Evolutionary conservation across 306 rosid species (phyloP).

Genomic region (Malus fusca): DNA sequence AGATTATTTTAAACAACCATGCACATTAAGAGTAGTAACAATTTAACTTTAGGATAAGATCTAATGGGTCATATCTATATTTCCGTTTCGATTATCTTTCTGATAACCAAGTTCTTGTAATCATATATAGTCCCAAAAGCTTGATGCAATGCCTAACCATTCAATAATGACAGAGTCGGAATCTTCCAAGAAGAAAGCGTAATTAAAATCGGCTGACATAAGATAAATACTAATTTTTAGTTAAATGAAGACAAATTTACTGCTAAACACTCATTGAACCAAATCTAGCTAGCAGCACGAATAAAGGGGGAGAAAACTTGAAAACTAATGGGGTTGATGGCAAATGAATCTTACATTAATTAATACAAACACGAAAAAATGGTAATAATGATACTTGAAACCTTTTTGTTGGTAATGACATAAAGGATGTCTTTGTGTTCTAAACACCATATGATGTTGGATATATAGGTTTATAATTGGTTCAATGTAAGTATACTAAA

Average conservation of each 20-base stretch:
- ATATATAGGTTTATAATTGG: conserved; percentile 23
- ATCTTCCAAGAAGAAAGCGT: background rate
- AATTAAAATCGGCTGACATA: background rate
- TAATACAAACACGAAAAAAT: background rate
- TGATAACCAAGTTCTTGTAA: background rate
- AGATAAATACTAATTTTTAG: background rate
- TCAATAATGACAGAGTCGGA: background rate
- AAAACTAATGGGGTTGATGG: background rate
- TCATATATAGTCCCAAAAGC: conserved; percentile 2
- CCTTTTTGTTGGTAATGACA: conserved; percentile 67
- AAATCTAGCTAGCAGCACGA: conserved; percentile 6
- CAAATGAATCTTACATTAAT: conserved; percentile 1
- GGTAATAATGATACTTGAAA: conserved; percentile 23
- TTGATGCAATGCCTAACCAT: background rate
- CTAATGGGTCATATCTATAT: background rate
- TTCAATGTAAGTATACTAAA: conserved; percentile 45
- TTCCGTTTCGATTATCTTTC: background rate
- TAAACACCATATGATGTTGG: conserved; percentile 26
- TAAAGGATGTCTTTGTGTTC: conserved; percentile 50
- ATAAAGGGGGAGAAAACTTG: background rate
- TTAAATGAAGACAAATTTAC: background rate
- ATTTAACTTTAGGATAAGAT: background rate
- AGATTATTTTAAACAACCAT: too few species aligned
- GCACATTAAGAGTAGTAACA: background rate
- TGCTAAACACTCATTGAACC: background rate